phyloP scores from a whole-genome alignment of 148 eudicot genomes.

The Mesembryanthemum crystallinum region DNA sequence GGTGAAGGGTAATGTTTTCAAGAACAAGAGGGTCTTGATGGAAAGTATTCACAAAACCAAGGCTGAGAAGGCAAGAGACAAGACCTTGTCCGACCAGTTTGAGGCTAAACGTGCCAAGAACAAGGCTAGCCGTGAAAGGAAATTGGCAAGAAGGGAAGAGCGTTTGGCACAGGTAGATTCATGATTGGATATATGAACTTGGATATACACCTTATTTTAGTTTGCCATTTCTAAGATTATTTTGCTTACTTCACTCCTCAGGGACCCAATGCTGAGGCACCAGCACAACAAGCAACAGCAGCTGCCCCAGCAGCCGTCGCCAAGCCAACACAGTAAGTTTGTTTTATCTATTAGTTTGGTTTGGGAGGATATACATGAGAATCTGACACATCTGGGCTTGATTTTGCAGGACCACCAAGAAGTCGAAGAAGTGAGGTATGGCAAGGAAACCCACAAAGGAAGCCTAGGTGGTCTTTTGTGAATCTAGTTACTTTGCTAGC shows the following conservation, averaged over 20 bases:
- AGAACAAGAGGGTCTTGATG: constrained; percentile 81
- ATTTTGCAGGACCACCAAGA: constrained; percentile 30
- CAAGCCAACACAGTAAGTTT: constrained; percentile 32
- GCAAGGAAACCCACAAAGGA: constrained; percentile 17
- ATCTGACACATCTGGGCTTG: background rate
- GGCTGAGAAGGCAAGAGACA: constrained; percentile 94
- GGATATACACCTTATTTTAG: background rate
- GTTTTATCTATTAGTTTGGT: background rate
- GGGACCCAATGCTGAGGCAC: constrained; percentile 62
- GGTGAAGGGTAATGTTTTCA: constrained; percentile 86
- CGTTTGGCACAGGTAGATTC: constrained; percentile 59
- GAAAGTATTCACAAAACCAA: constrained; percentile 85
- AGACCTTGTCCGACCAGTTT: constrained; percentile 79
- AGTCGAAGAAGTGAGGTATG: constrained; percentile 35
- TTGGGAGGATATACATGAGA: background rate
- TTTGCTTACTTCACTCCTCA: background rate
- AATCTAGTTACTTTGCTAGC: constrained; percentile 27
- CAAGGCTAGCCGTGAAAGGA: constrained; percentile 82
- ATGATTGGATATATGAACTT: background rate
- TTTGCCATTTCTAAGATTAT: background rate
- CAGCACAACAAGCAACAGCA: constrained; percentile 37
- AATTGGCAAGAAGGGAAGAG: constrained; percentile 69
- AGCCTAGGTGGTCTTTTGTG: constrained; percentile 23
- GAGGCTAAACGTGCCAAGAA: constrained; percentile 89
- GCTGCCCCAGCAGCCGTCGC: constrained; percentile 46